Conservation (phyloP, 768 basidiomycete genomes). For the Amyloporia xantha region DNA sequence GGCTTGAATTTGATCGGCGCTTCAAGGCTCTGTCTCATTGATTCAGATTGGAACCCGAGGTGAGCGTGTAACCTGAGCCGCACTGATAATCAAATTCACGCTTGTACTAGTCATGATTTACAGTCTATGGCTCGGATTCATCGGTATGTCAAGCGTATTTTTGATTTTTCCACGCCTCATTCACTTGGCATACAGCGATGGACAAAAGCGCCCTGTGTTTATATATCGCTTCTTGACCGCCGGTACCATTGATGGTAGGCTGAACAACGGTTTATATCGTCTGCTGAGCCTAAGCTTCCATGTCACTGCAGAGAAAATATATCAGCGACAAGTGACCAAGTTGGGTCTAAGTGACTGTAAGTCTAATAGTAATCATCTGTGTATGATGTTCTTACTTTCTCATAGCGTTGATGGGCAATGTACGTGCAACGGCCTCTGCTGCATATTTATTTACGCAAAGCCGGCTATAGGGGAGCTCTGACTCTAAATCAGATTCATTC, state of each 20-base stretch:
- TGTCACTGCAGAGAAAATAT: slow-evolving; percentile 68
- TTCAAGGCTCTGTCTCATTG: slow-evolving; percentile 79
- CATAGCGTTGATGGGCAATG: slow-evolving; percentile 67
- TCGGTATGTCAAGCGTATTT: slow-evolving; percentile 44
- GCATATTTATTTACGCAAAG: not conserved
- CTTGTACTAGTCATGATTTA: slow-evolving; percentile 79
- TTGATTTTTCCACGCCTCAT: not conserved
- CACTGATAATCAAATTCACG: no score
- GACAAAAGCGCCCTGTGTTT: slow-evolving; percentile 86
- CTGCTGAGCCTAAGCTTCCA: not conserved
- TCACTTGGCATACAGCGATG: slow-evolving; percentile 53
- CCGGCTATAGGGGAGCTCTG: slow-evolving; percentile 30
- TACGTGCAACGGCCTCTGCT: slow-evolving; percentile 22
- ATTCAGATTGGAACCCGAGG: slow-evolving; percentile 96
- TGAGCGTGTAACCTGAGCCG: no score
- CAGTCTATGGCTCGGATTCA: slow-evolving; percentile 98
- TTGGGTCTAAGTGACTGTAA: slow-evolving; percentile 82
- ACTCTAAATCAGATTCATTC: slow-evolving; percentile 79
- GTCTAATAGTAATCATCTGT: slow-evolving; percentile 22
- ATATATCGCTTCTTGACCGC: slow-evolving; percentile 85
- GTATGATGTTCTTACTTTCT: slow-evolving; percentile 3
- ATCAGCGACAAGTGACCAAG: slow-evolving; percentile 91
- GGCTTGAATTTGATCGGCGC: slow-evolving; percentile 92
- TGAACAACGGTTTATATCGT: slow-evolving; percentile 15
- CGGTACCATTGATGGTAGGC: slow-evolving; percentile 81